These are phyloP conservation scores for Neopestalotiopsis clavispora DNA, from an alignment of 2,329 filamentous ascomycete species.

Conservation along the genomic window DNA sequence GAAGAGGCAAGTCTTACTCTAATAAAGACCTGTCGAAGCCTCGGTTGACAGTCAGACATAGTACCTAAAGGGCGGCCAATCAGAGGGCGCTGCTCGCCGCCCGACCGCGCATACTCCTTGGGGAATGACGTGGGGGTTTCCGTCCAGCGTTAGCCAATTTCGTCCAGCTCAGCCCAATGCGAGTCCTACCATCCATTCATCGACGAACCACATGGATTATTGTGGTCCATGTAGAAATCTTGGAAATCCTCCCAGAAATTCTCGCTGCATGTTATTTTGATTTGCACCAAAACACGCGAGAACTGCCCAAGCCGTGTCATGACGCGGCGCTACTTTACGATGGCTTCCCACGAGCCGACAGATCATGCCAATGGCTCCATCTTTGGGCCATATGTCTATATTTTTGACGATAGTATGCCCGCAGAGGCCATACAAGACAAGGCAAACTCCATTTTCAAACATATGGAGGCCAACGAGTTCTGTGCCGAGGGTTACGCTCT, in stretches of 20 bases:
- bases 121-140: background rate
- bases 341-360: slow-evolving; percentile 1
- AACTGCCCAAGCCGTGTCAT: background rate
- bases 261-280: background rate
- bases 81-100: background rate
- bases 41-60: background rate
- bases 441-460: slow-evolving; percentile 32
- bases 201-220: background rate
- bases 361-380: slow-evolving; percentile 31
- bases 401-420: slow-evolving; percentile 37
- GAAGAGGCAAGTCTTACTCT: background rate
- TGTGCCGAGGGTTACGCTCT: slow-evolving; percentile 35
- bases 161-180: background rate
- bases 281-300: background rate
- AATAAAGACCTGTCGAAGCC: background rate
- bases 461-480: slow-evolving; percentile 41
- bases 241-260: too few relatives aligned
- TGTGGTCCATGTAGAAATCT: too few relatives aligned
- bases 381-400: slow-evolving; percentile 37
- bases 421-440: slow-evolving; percentile 33
- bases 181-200: background rate
- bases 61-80: background rate
- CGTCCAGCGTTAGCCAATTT: background rate
- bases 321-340: background rate
- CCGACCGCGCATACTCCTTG: background rate